Conservation (phyloP, 495 filamentous ascomycete species). For the Xylaria nigripes region DNA sequence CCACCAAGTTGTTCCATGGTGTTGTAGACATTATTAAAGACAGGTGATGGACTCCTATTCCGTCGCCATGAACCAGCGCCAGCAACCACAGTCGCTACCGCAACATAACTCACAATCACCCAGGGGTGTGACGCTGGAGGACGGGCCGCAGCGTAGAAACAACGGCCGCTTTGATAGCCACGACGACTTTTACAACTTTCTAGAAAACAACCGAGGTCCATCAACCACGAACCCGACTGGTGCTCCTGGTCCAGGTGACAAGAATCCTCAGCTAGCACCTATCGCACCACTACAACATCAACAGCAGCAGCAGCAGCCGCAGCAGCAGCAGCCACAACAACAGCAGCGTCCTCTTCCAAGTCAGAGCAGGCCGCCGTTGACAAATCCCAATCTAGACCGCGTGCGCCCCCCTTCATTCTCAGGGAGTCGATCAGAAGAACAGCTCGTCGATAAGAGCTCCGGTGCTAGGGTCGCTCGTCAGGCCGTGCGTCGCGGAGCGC, state of each 20-base stretch:
- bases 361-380: conserved; percentile 21
- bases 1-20: neutral
- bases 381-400: conserved; percentile 14
- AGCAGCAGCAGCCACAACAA: too few relatives aligned
- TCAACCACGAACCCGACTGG: neutral
- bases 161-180: conserved; percentile 19
- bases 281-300: conserved; percentile 9
- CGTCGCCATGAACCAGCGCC: conserved; percentile 8
- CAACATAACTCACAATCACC: conserved; percentile 1
- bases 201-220: conserved; percentile 23
- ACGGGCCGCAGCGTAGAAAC: conserved; percentile 1
- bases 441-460: conserved; percentile 19
- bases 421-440: conserved; percentile 24
- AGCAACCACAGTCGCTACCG: neutral
- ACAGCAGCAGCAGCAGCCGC: too few relatives aligned
- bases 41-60: conserved; percentile 5
- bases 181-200: conserved; percentile 27
- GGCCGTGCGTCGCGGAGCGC: conserved; percentile 18
- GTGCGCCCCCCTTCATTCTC: conserved; percentile 22
- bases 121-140: conserved; percentile 6
- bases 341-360: conserved; percentile 19
- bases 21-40: neutral
- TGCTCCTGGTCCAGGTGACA: neutral
- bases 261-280: conserved; percentile 7
- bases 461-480: conserved; percentile 19